Percentiles rank a stretch among this genome's conserved stretches.
Evolutionary conservation across 192 early-diverging fungal species (phyloP).

Genomic region (Coemansia sp.): DNA sequence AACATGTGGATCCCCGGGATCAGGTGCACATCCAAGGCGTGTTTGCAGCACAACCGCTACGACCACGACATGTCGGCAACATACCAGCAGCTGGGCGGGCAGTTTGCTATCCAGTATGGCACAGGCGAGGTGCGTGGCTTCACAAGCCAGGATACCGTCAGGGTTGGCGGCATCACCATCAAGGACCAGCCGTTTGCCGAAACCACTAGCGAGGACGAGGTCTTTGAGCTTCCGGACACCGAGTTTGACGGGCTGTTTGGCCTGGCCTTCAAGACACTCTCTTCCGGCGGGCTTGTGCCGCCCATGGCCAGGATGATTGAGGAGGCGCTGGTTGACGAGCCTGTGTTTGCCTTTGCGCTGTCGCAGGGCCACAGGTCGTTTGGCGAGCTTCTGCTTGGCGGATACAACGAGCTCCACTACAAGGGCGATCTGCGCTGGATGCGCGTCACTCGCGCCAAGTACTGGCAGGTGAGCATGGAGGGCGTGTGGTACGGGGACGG

Average conservation of each 20-base stretch:
- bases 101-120: constrained; percentile 54
- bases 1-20: constrained; percentile 66
- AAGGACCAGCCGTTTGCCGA: constrained; percentile 56
- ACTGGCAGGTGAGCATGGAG: constrained; percentile 61
- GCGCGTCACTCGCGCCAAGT: constrained; percentile 57
- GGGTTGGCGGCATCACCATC: constrained; percentile 48
- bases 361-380: constrained; percentile 43
- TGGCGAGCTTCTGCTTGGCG: constrained; percentile 57
- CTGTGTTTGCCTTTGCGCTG: constrained; percentile 53
- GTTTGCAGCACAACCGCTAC: constrained; percentile 47
- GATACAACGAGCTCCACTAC: constrained; percentile 56
- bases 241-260: constrained; percentile 59
- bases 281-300: constrained; percentile 44
- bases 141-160: constrained; percentile 51
- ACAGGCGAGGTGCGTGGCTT: constrained; percentile 54
- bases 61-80: constrained; percentile 44
- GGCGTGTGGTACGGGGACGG: constrained; percentile 51
- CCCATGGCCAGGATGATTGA: constrained; percentile 55
- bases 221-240: constrained; percentile 45
- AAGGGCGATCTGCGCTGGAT: constrained; percentile 59
- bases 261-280: constrained; percentile 52
- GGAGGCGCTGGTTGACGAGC: constrained; percentile 46
- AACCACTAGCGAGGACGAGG: constrained; percentile 51
- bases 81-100: constrained; percentile 43
- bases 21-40: constrained; percentile 48